Base-by-base conservation (phyloP, 1,139 yeast species). In the Pichia kudriavzevii region DNA sequence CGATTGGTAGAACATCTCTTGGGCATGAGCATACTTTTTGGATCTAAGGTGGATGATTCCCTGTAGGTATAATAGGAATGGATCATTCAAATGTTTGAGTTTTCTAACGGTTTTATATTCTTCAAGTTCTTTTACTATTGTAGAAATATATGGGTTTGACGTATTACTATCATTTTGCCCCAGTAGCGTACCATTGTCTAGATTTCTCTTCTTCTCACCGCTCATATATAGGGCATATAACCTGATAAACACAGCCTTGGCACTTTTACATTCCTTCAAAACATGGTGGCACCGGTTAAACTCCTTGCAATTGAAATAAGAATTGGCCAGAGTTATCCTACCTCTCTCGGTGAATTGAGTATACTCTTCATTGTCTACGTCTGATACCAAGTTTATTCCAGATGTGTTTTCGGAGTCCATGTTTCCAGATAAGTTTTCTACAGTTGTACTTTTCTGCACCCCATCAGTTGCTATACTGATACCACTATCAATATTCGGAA, bases 251-350 rank as follows among this genome's bases (percentile, higher is more conserved):
- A 67, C 47, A 11, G 83, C 75, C 36, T 69, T 66, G 2, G 78
- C 69, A 40, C 77, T 68, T 20, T 52, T 58, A 31, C 79, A 72
- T 21, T 66, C 66, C 38, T 64, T 65, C 41, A 88, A 60, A 14
- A 67, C 67, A 46, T 67, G 64, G 2, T 83, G 75, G 41, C 93
- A 83, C 22, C 98, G 61, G 41, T 80, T 93, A 52, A 79, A 88
- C 55, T 91, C 98, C 48, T 82, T 79, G 51, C 88, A 76, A 49
- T 76, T 80, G 61, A 91, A 85, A 49, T 82, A 79, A 0, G 84
- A 57, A 39, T 76, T 75, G 1, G 94, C 96, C 20, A 85, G 61
- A 10, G 74, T 49, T 27, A 77, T 58, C 41, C 58, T 58, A 28
- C 37, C 41, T 23, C 41, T 37, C 17, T 40, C 43, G 3, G 22